Percentiles rank a stretch among this genome's conserved stretches.
Conservation (phyloP, 306 rosid species). For the Abrus pulchellus region DNA sequence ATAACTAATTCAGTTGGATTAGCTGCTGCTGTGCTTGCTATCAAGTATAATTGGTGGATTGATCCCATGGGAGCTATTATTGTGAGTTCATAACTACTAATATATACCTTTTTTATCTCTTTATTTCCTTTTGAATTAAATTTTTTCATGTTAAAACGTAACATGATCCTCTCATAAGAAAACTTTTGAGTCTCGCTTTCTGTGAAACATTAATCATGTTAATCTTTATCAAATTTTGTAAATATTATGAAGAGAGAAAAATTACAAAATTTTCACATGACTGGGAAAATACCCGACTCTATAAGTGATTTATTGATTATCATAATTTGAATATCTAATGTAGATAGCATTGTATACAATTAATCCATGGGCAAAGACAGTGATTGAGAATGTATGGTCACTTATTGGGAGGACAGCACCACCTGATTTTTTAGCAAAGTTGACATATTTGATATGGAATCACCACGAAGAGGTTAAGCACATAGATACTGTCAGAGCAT, state of each 20-base stretch:
- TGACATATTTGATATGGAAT: constrained; percentile 72
- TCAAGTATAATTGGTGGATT: constrained; percentile 63
- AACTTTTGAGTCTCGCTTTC: neutral
- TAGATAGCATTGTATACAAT: constrained; percentile 75
- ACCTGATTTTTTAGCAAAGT: constrained; percentile 64
- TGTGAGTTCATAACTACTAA: constrained; percentile 52
- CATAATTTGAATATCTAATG: constrained; percentile 28
- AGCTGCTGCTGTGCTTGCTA: constrained; percentile 69
- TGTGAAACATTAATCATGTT: too few relatives aligned
- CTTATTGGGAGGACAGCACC: constrained; percentile 72
- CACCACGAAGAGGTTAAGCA: constrained; percentile 66
- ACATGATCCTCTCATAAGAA: too few relatives aligned
- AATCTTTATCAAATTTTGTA: neutral
- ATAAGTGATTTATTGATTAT: neutral
- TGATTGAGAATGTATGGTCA: constrained; percentile 67
- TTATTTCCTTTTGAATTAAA: neutral
- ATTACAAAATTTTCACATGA: neutral
- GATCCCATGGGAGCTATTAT: constrained; percentile 78
- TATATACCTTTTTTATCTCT: neutral
- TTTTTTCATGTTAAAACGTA: neutral
- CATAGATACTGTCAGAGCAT: constrained; percentile 76
- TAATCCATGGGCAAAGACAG: constrained; percentile 68
- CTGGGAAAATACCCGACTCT: neutral
- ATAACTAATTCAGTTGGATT: constrained; percentile 73
- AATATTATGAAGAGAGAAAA: neutral